Evolutionary conservation across 768 basidiomycete genomes (phyloP).

Genomic region (Lyophyllum shimeji): DNA sequence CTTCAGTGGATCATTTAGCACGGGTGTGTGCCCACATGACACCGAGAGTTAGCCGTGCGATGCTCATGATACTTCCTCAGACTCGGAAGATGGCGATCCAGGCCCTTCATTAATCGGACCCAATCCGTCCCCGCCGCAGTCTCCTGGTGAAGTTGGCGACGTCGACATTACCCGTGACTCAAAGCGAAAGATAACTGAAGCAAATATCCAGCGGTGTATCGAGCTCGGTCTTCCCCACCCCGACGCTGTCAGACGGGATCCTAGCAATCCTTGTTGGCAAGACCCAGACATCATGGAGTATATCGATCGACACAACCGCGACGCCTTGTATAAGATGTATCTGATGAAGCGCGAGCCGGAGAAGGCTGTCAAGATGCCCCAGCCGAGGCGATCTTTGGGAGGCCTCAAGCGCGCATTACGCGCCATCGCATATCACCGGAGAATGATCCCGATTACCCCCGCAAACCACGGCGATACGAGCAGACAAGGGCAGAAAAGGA

Average conservation of each 20-base stretch:
- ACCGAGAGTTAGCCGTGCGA: not conserved
- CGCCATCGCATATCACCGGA: not conserved
- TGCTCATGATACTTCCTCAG: not conserved
- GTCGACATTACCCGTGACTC: slow-evolving; percentile 25
- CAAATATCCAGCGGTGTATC: slow-evolving; percentile 6
- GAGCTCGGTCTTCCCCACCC: slow-evolving; percentile 13
- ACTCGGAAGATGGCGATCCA: not conserved
- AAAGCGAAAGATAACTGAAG: slow-evolving; percentile 2
- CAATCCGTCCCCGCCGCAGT: not conserved
- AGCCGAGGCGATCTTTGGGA: slow-evolving; percentile 1
- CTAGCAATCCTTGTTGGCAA: slow-evolving; percentile 7
- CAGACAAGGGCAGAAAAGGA: not conserved
- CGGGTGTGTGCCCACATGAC: not conserved
- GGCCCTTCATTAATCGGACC: not conserved
- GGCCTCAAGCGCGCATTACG: not conserved
- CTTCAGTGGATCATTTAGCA: not conserved
- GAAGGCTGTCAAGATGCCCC: not conserved
- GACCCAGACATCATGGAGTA: slow-evolving; percentile 11
- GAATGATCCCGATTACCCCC: not conserved
- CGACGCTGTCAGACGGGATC: slow-evolving; percentile 5
- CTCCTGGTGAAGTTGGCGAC: slow-evolving; percentile 19
- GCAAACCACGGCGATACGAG: not conserved
- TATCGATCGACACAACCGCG: slow-evolving; percentile 2
- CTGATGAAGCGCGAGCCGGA: not conserved
- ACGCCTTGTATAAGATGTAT: not conserved